These are phyloP conservation scores for Trichoderma polysporum DNA, from an alignment of 2,329 filamentous ascomycete species.

Conservation along the genomic window DNA sequence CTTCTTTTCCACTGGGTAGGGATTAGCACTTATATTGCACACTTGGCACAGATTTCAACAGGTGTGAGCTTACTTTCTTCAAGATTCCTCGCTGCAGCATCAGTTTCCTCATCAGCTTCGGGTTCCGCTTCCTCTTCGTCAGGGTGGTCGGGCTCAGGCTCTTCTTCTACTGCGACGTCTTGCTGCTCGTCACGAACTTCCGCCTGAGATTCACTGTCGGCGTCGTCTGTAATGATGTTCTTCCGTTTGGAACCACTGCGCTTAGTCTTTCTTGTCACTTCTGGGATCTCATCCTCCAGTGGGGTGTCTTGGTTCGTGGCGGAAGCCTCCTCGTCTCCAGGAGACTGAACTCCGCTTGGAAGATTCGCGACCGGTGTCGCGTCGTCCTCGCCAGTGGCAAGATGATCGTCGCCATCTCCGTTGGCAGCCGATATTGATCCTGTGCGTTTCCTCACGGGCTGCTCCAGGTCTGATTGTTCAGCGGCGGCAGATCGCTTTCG, in stretches of 20 bases:
- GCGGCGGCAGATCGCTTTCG: conserved; percentile 49
- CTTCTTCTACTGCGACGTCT: conserved; percentile 40
- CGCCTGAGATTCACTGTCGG: conserved; percentile 33
- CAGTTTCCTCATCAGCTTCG: conserved; percentile 60
- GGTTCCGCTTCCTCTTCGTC: conserved; percentile 53
- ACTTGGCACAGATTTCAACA: background rate
- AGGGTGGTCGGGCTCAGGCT: conserved; percentile 50
- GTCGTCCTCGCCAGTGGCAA: conserved; percentile 34
- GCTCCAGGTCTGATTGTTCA: conserved; percentile 47
- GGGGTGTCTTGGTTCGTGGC: conserved; percentile 31
- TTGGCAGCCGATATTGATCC: conserved; percentile 47
- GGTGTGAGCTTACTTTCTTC: conserved; percentile 58
- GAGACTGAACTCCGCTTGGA: conserved; percentile 42
- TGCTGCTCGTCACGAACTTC: conserved; percentile 35
- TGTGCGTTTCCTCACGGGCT: conserved; percentile 55
- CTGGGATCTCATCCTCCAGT: conserved; percentile 34
- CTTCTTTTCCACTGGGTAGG: conserved; percentile 67
- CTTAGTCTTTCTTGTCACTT: conserved; percentile 41
- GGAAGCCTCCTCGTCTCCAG: conserved; percentile 44
- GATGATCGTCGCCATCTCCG: conserved; percentile 36
- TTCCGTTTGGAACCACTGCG: conserved; percentile 44
- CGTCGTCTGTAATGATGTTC: conserved; percentile 29
- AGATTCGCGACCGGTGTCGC: conserved; percentile 34
- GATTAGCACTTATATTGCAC: conserved; percentile 25
- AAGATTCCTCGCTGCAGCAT: conserved; percentile 58